These are phyloP conservation scores for Leccinum subtestaceum DNA, from an alignment of 768 basidiomycete species.

Conservation along the genomic window DNA sequence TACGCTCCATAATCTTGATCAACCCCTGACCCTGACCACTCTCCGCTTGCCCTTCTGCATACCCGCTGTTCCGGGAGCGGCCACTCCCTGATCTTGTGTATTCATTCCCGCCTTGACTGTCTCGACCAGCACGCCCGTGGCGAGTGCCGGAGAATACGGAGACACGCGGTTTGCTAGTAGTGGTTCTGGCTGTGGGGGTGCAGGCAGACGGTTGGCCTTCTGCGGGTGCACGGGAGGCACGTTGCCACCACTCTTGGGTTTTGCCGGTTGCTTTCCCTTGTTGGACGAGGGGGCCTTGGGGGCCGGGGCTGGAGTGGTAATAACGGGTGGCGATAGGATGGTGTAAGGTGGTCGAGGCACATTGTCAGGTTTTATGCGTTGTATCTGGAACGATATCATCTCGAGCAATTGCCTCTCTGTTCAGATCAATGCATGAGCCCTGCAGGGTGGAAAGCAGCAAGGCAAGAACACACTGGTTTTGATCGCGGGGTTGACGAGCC, in stretches of 20 bases:
- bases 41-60: slow-evolving; percentile 75
- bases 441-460: not conserved
- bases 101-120: slow-evolving; percentile 86
- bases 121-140: slow-evolving; percentile 75
- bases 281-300: slow-evolving; percentile 31
- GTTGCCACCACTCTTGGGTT: slow-evolving; percentile 42
- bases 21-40: slow-evolving; percentile 72
- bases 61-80: slow-evolving; percentile 29
- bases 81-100: slow-evolving; percentile 50
- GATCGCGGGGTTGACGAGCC: slow-evolving; percentile 61
- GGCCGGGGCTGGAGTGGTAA: slow-evolving; percentile 30
- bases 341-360: slow-evolving; percentile 64
- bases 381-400: slow-evolving; percentile 70
- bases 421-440: not conserved
- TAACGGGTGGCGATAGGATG: slow-evolving; percentile 28
- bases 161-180: slow-evolving; percentile 72
- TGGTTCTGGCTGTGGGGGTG: slow-evolving; percentile 75
- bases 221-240: slow-evolving; percentile 25
- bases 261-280: slow-evolving; percentile 52
- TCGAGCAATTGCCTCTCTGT: slow-evolving; percentile 80
- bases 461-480: slow-evolving; percentile 63
- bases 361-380: slow-evolving; percentile 66
- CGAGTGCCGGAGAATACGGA: slow-evolving; percentile 74
- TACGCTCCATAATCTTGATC: not conserved
- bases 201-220: slow-evolving; percentile 49